Conservation (phyloP, 768 basidiomycete species). For the Boletus speciosus region DNA sequence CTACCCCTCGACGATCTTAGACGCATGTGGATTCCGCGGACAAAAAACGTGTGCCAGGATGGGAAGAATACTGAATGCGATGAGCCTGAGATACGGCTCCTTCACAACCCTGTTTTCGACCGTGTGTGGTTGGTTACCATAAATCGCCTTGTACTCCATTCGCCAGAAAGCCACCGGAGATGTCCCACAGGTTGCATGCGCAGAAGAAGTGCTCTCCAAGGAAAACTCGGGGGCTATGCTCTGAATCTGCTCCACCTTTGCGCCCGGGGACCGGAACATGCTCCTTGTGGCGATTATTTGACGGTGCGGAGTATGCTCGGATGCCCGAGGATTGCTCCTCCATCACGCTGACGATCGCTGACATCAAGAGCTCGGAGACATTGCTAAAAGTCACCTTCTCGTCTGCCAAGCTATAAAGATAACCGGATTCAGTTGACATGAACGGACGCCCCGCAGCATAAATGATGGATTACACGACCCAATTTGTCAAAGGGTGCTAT, state of each 20-base stretch:
- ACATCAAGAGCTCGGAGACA: not conserved
- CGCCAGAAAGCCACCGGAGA: not conserved
- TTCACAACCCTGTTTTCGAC: not conserved
- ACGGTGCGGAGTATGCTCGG: not conserved
- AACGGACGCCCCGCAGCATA: not conserved
- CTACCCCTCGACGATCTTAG: not conserved
- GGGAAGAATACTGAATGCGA: not conserved
- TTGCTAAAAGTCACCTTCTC: not conserved
- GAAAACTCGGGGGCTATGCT: not conserved
- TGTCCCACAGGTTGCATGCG: not conserved
- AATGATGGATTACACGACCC: not conserved
- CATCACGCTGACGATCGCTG: not conserved
- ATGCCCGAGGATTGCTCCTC: not conserved
- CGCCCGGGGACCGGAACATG: not conserved
- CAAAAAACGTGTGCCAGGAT: too few relatives aligned
- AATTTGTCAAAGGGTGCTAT: not conserved
- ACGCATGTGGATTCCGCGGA: not conserved
- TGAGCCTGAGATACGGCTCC: too few relatives aligned
- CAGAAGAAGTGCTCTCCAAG: not conserved
- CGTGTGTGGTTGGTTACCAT: not conserved
- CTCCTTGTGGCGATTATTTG: not conserved
- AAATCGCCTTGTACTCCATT: not conserved
- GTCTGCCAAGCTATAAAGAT: not conserved
- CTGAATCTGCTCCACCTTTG: not conserved
- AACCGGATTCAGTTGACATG: not conserved